Evolutionary conservation across 2,329 filamentous ascomycete genomes (phyloP).

Genomic region (Aspergillus quadricinctus): DNA sequence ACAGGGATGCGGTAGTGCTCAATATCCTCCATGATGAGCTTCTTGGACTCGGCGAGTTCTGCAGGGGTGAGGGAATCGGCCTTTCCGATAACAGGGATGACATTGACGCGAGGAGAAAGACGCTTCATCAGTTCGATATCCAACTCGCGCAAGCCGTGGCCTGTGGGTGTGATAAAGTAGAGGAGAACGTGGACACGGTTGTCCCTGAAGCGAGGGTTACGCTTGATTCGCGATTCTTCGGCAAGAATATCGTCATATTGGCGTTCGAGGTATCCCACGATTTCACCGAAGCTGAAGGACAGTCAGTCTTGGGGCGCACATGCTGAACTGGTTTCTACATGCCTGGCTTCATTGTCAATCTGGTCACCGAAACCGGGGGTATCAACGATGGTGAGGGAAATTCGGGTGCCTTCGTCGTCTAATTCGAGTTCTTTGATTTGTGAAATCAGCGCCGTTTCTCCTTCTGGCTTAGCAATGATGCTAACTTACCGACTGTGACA

Average conservation of each 20-base stretch:
- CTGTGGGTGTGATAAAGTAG: slow-evolving; percentile 98
- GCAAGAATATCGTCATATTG: slow-evolving; percentile 99
- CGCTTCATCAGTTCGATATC: slow-evolving; percentile 99
- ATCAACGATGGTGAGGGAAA: slow-evolving; percentile 97
- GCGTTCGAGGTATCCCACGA: slow-evolving; percentile 95
- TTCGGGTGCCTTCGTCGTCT: slow-evolving; percentile 96
- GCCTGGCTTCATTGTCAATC: slow-evolving; percentile 98
- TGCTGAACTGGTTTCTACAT: slow-evolving; percentile 29
- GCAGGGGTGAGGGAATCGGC: slow-evolving; percentile 94
- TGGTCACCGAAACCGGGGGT: slow-evolving; percentile 98
- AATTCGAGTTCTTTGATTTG: slow-evolving; percentile 71
- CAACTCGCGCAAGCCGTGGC: slow-evolving; percentile 94
- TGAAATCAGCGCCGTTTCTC: slow-evolving; percentile 29
- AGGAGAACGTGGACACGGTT: slow-evolving; percentile 97
- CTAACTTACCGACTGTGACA: slow-evolving; percentile 80
- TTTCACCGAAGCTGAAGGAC: slow-evolving; percentile 77
- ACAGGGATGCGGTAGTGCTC: slow-evolving; percentile 99
- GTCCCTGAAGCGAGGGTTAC: slow-evolving; percentile 98
- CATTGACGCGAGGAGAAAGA: slow-evolving; percentile 94
- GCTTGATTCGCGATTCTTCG: slow-evolving; percentile 99
- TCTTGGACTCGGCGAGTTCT: slow-evolving; percentile 98
- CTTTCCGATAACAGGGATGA: slow-evolving; percentile 98
- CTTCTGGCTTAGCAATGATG: not conserved
- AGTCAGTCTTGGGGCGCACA: slow-evolving; percentile 19
- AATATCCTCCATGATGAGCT: slow-evolving; percentile 99